Percentiles rank a stretch among this genome's conserved stretches.
phyloP scores from a whole-genome alignment of 2,329 filamentous ascomycete genomes.

The Hymenoscyphus fraxineus region DNA sequence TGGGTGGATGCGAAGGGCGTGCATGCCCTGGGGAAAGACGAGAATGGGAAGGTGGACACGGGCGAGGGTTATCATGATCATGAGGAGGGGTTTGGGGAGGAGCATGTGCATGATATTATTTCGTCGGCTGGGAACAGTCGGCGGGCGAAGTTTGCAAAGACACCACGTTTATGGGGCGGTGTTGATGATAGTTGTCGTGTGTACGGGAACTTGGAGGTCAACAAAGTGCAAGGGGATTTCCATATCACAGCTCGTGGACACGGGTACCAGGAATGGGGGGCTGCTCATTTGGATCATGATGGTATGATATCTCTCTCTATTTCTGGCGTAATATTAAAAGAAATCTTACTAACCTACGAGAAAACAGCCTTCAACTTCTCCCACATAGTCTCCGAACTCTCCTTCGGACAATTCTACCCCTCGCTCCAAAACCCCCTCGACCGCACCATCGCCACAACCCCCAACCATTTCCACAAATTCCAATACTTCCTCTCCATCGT shows the following conservation, averaged over 20 bases:
- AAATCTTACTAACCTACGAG: constrained; percentile 23
- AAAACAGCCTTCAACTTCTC: constrained; percentile 90
- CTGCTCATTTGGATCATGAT: constrained; percentile 72
- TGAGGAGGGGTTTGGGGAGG: constrained; percentile 69
- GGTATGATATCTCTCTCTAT: constrained; percentile 47
- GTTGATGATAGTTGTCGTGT: constrained; percentile 75
- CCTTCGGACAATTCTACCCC: constrained; percentile 95
- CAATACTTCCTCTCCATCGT: constrained; percentile 97
- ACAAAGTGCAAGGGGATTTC: constrained; percentile 97
- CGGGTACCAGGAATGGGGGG: constrained; percentile 79
- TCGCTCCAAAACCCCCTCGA: constrained; percentile 92
- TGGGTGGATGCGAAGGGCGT: constrained; percentile 72
- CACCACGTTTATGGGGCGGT: constrained; percentile 54
- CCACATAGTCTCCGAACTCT: constrained; percentile 92
- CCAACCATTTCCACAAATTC: constrained; percentile 83
- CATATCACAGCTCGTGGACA: constrained; percentile 95
- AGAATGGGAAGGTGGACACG: constrained; percentile 51
- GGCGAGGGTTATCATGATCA: constrained; percentile 56
- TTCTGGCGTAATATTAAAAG: too few relatives aligned
- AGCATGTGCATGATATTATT: constrained; percentile 89
- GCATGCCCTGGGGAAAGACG: constrained; percentile 56
- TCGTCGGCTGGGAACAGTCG: constrained; percentile 54
- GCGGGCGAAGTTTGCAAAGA: constrained; percentile 69
- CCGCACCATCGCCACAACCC: constrained; percentile 75
- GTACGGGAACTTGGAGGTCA: constrained; percentile 84